Evolutionary conservation across 73 alveolate species (phyloP).

Genomic region (Chromera velia): DNA sequence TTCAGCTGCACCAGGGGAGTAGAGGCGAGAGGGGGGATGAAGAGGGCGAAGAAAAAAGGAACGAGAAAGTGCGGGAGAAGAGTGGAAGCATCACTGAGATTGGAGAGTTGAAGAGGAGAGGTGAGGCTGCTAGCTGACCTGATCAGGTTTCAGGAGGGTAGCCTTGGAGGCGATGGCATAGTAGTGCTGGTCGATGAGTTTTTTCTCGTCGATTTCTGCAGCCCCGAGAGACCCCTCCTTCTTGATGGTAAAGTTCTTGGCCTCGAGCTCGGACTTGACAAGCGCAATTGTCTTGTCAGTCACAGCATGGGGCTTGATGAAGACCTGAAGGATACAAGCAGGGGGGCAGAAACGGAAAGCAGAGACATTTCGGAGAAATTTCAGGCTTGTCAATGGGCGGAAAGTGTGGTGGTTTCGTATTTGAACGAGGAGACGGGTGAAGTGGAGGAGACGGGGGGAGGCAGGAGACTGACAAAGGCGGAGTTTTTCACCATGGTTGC

Average conservation of each 20-base stretch:
- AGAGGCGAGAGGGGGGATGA: too few species aligned
- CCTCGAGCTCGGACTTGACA: conserved; percentile 19
- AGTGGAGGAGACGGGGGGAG: conserved; percentile 1
- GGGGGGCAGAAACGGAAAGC: too few species aligned
- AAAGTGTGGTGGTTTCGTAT: too few species aligned
- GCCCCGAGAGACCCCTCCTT: conserved; percentile 18
- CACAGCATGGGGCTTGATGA: conserved; percentile 42
- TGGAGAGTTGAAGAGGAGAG: not conserved
- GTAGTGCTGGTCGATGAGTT: conserved; percentile 33
- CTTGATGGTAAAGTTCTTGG: conserved; percentile 15
- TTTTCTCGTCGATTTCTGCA: conserved; percentile 15
- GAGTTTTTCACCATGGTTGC: not conserved
- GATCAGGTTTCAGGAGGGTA: conserved; percentile 14
- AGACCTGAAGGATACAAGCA: too few species aligned
- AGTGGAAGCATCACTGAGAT: too few species aligned
- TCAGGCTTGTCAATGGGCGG: too few species aligned
- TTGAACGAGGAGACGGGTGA: too few species aligned
- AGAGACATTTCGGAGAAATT: too few species aligned
- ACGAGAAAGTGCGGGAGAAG: too few species aligned
- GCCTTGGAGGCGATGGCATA: conserved; percentile 45
- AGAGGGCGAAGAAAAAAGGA: too few species aligned
- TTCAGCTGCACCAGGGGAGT: conserved; percentile 3
- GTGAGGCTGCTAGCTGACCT: not conserved
- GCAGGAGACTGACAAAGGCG: conserved; percentile 8
- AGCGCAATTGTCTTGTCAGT: not conserved